Evolutionary conservation across 768 basidiomycete species (phyloP).

Genomic region (Rhizopogon vesiculosus): DNA sequence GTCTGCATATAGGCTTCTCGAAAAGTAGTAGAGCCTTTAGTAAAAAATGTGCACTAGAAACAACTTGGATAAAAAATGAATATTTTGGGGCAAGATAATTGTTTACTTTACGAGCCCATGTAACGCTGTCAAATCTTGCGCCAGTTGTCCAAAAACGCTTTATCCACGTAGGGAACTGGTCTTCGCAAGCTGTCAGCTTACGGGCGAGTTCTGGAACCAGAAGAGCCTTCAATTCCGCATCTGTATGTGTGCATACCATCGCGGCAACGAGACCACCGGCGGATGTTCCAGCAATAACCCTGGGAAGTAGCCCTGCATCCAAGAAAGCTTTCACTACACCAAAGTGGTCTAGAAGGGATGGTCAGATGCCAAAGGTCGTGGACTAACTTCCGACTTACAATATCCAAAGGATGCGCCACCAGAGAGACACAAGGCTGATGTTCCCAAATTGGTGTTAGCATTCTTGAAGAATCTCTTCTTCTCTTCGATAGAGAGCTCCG

Average conservation of each 20-base stretch:
- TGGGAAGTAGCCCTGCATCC: conserved; percentile 79
- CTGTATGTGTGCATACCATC: conserved; percentile 81
- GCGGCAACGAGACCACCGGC: conserved; percentile 82
- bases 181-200: conserved; percentile 78
- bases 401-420: conserved; percentile 96
- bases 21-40: conserved; percentile 91
- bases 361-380: background rate
- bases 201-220: conserved; percentile 82
- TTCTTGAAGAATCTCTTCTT: conserved; percentile 90
- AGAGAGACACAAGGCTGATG: conserved; percentile 90
- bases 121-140: conserved; percentile 88
- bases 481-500: conserved; percentile 76
- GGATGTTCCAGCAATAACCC: conserved; percentile 92
- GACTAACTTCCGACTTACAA: conserved; percentile 45
- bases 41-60: conserved; percentile 81
- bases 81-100: conserved; percentile 3
- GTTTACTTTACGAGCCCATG: conserved; percentile 84
- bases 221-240: conserved; percentile 76
- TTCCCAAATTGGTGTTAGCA: conserved; percentile 85
- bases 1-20: conserved; percentile 91
- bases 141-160: conserved; percentile 79
- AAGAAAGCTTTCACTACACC: conserved; percentile 92
- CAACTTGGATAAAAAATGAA: background rate
- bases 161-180: conserved; percentile 65
- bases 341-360: conserved; percentile 57